Evolutionary conservation across 78 protist genomes (phyloP).

Genomic region (Speleostelium caveatum): DNA sequence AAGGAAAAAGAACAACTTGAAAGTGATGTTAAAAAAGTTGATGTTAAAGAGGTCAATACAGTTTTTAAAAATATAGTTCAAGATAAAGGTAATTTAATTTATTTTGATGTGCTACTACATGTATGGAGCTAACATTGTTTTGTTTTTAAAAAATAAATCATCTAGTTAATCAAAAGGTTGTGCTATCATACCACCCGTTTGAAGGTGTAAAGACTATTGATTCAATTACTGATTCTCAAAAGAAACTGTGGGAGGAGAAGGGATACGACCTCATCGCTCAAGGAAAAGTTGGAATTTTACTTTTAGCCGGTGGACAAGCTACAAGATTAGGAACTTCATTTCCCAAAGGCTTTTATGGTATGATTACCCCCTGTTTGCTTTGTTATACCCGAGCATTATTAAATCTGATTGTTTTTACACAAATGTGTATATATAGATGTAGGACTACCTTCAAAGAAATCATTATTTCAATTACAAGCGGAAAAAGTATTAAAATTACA

Average conservation of each 20-base stretch:
- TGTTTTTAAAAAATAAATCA: no score
- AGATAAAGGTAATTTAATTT: constrained; percentile 12
- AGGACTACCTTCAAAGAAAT: constrained; percentile 93
- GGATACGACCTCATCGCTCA: constrained; percentile 79
- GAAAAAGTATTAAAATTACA: constrained; percentile 90
- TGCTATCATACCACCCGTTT: constrained; percentile 50
- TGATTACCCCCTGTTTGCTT: constrained; percentile 85
- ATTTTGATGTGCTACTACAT: not conserved
- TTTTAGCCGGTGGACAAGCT: constrained; percentile 97
- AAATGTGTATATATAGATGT: constrained; percentile 53
- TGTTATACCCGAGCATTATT: no score
- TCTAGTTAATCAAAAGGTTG: constrained; percentile 43
- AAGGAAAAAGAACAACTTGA: constrained; percentile 49
- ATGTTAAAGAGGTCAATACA: constrained; percentile 55
- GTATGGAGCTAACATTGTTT: not conserved
- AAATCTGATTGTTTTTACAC: constrained; percentile 46
- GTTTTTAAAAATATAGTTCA: constrained; percentile 34
- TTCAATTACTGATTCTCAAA: constrained; percentile 10
- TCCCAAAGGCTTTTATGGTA: constrained; percentile 96
- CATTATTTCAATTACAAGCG: constrained; percentile 96
- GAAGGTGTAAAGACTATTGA: constrained; percentile 48
- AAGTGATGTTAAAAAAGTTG: constrained; percentile 28
- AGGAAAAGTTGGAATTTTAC: constrained; percentile 81
- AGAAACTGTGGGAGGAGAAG: constrained; percentile 32
- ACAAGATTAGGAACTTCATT: constrained; percentile 94